Conservation (phyloP, 2,329 filamentous ascomycete species). For the Monosporascus sp. region DNA sequence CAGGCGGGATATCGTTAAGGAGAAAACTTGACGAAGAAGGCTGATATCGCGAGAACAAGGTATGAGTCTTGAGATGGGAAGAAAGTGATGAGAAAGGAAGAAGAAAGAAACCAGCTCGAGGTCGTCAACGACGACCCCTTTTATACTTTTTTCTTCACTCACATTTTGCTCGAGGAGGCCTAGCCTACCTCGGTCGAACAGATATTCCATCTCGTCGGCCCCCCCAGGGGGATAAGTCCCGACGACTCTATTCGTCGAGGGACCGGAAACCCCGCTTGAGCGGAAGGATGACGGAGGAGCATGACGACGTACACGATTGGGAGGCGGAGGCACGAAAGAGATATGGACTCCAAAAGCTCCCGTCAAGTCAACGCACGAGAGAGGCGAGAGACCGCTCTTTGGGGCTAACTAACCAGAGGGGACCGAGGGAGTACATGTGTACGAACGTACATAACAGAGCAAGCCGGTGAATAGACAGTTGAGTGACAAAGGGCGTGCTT, state of each 20-base stretch:
- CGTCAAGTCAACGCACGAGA: neutral
- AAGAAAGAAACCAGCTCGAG: slow-evolving; percentile 40
- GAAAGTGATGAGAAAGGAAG: slow-evolving; percentile 45
- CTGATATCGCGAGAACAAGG: slow-evolving; percentile 13
- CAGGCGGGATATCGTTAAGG: neutral
- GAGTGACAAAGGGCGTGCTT: neutral
- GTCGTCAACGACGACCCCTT: slow-evolving; percentile 48
- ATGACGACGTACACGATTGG: slow-evolving; percentile 20
- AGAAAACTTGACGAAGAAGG: no score
- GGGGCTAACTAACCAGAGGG: neutral
- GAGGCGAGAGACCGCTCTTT: no score
- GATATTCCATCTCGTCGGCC: slow-evolving; percentile 21
- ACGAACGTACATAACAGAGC: neutral
- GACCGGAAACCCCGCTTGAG: slow-evolving; percentile 31
- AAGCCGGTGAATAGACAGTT: neutral
- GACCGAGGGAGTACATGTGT: neutral
- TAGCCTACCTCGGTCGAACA: slow-evolving; percentile 10
- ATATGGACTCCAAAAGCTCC: neutral
- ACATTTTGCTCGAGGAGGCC: neutral
- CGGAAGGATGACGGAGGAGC: slow-evolving; percentile 11
- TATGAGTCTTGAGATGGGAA: slow-evolving; percentile 1
- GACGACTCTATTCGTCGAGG: slow-evolving; percentile 26
- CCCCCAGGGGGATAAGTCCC: slow-evolving; percentile 14
- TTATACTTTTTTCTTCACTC: slow-evolving; percentile 52
- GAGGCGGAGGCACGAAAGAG: slow-evolving; percentile 15